Evolutionary conservation across 1,284 basidiomycete species (phyloP), one percentile per base, ranked within the genome.

Genomic region (Singerocomus rubriflavus): DNA sequence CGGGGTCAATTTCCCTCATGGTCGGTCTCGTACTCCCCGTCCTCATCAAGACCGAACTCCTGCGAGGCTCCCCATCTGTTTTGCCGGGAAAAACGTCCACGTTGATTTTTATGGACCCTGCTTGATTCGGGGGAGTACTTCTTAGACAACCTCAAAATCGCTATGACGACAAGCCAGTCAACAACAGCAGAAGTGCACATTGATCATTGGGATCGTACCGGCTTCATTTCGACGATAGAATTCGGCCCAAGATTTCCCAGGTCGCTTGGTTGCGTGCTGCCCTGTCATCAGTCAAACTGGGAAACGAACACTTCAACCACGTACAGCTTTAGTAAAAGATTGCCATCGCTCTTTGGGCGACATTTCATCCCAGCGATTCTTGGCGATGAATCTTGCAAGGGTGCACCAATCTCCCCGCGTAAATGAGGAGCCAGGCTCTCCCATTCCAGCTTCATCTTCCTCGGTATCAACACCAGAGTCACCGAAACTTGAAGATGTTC

Each of bases 211-310:
- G 30, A 38, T 43, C 63, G 42, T 64, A 84, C 84, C 68, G 55
- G 65, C 53, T 60, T 79, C 74, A 55, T 78, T 71, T 48, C 68
- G 69, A 30, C 81, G 73, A 59, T 80, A 84, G 55, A 75, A 79
- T 60, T 84, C 80, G 14, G 66, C 71, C 81, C 84, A 87, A 5
- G 82, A 73, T 57, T 78, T 81, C 5, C 65, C 61, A 26, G 78
- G 73, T 53, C 85, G 73, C 30, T 54, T 61, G 10, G 63, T 66
- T 60, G 77, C 76, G 60, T 79, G 59, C 73, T 77, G 21, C 13
- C 17, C 31, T 41, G 13, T 34, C 35, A 40, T 55, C 12, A 57
- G 50, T 40, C 13, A 27, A 37, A 37, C 41, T 12, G 26, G 13
- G 13, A 44, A 26, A 34, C 17, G 33, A 39, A 41, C 9, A 32